Evolutionary conservation across 192 early-diverging fungal species (phyloP).

Genomic region (Umbelopsis sp.): DNA sequence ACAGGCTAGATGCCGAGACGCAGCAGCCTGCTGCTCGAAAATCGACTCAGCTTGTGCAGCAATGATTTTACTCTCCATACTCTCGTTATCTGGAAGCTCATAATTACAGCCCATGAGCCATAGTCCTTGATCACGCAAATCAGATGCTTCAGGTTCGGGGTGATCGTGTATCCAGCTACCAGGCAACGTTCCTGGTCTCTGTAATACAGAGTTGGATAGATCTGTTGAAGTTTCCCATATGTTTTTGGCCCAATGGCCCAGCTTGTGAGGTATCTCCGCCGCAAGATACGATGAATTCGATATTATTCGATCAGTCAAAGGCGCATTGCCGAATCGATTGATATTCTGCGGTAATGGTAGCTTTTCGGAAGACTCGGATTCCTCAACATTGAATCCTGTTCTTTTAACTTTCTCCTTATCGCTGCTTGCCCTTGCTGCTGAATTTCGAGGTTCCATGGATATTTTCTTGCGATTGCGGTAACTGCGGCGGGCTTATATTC

Average conservation of each 20-base stretch:
- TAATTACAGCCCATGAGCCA: constrained; percentile 42
- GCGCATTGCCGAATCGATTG: constrained; percentile 37
- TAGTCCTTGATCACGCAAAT: background rate
- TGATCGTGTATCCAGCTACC: constrained; percentile 1
- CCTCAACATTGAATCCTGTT: background rate
- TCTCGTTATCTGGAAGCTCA: constrained; percentile 24
- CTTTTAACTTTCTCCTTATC: background rate
- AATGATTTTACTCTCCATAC: constrained; percentile 29
- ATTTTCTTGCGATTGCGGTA: background rate
- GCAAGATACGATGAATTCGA: constrained; percentile 45
- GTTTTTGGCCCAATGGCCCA: constrained; percentile 42
- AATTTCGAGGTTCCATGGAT: background rate
- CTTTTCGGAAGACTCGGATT: background rate
- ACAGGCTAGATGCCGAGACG: background rate
- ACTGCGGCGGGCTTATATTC: background rate
- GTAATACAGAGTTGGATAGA: constrained; percentile 20
- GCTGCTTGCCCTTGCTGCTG: background rate
- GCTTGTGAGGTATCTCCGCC: constrained; percentile 42
- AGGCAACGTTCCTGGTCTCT: constrained; percentile 1
- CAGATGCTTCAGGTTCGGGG: background rate
- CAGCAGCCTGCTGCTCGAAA: constrained; percentile 14
- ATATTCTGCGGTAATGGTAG: constrained; percentile 40
- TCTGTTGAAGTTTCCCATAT: constrained; percentile 41
- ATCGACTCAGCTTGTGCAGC: constrained; percentile 34
- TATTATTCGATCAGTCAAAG: constrained; percentile 38